Conservation (phyloP, 176 grass and related monocot genomes). For the Chloris gayana region DNA sequence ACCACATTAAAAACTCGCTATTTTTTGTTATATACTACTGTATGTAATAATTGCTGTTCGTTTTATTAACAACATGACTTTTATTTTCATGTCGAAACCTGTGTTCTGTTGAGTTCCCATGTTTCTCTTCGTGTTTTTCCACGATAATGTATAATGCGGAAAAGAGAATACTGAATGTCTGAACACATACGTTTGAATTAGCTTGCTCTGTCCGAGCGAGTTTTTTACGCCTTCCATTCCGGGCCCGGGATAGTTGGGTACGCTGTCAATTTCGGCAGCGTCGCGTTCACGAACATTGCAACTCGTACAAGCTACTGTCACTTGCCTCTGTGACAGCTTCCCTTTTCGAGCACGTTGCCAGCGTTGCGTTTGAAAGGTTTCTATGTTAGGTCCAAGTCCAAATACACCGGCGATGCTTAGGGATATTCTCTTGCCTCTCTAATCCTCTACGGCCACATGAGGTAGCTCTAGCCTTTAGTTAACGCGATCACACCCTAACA, state of each 20-base stretch:
- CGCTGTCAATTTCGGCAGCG: neutral
- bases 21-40: no score
- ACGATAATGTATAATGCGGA: no score
- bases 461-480: neutral
- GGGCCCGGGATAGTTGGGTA: neutral
- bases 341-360: slow-evolving; percentile 27
- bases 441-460: no score
- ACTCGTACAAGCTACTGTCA: slow-evolving; percentile 3
- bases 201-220: neutral
- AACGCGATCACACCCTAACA: neutral
- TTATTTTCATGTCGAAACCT: no score
- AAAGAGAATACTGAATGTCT: no score
- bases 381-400: slow-evolving; percentile 38
- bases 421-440: slow-evolving; percentile 21
- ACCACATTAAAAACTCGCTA: no score
- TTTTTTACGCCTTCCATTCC: neutral
- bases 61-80: no score
- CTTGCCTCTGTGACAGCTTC: neutral
- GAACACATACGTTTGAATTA: no score
- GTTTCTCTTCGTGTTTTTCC: no score
- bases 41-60: no score
- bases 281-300: neutral
- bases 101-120: no score
- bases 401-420: neutral
- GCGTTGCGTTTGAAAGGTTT: neutral